Base-by-base conservation (phyloP, 805 yeast genomes). In the Hanseniaspora vineae region DNA sequence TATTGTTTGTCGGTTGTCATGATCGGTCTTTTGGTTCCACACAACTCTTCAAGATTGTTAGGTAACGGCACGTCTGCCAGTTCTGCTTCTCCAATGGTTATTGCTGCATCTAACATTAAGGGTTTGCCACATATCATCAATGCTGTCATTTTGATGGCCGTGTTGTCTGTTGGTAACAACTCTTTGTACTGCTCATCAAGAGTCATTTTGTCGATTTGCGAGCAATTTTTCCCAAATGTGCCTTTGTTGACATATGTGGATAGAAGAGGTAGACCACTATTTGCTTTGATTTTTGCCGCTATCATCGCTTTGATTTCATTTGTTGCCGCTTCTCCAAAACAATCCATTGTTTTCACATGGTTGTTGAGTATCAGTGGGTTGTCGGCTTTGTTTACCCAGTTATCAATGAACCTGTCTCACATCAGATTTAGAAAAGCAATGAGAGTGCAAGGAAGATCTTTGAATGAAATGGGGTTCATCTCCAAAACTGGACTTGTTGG, bases 91-190 rank as follows among this genome's bases (percentile, higher is more conserved):
- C 86, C 87, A 31, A 80, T 75, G 54, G 84, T 80, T 48, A 71
- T 81, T 58, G 83, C 85, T 33, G 68, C 78, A 47, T 61, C 70
- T 31, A 46, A 46, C 6, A 84, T 85, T 51, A 56, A 60, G 6
- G 89, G 77, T 0, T 67, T 86, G 51, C 88, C 88, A 37, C 83
- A 81, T 55, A 72, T 87, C 44, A 70, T 87, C 58, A 87, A 87
- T 61, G 90, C 81, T 2, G 79, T 85, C 61, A 81, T 87, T 54
- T 65, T 87, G 58, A 64, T 84, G 39, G 81, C 84, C 53, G 88
- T 85, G 49, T 75, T 84, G 60, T 82, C 90, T 9, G 94, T 94
- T 44, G 80, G 84, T 11, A 85, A 84, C 67, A 81, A 88, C 2
- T 88, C 81, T 64, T 70, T 84, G 57, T 83, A 83, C 65, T 79